Conservation (phyloP, 805 yeast species). For the Kuraishia cidri region DNA sequence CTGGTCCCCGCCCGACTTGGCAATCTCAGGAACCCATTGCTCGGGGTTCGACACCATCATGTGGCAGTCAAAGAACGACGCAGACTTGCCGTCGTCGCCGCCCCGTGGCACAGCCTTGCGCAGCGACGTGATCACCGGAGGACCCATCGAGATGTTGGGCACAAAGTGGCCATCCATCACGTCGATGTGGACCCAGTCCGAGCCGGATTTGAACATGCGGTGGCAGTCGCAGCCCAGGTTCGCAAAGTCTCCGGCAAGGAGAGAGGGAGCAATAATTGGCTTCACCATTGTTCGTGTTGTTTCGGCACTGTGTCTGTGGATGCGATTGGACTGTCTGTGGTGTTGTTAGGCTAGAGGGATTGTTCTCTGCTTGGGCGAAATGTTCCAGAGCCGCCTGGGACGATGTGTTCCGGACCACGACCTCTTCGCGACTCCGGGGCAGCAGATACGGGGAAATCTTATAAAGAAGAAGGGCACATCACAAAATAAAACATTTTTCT, state of each 20-base stretch:
- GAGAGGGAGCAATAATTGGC: constrained; percentile 89
- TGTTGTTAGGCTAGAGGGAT: no score
- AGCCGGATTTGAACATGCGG: constrained; percentile 66
- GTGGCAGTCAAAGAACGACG: constrained; percentile 79
- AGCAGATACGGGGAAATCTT: no score
- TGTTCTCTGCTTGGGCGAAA: no score
- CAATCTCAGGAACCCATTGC: constrained; percentile 89
- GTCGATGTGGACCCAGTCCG: constrained; percentile 97
- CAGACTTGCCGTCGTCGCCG: constrained; percentile 31
- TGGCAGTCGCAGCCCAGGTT: constrained; percentile 84
- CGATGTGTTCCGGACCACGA: no score
- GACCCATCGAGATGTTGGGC: constrained; percentile 92
- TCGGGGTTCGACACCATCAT: constrained; percentile 96
- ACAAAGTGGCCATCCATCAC: constrained; percentile 99
- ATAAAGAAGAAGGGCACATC: no score
- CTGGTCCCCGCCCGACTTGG: constrained; percentile 90
- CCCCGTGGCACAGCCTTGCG: constrained; percentile 71
- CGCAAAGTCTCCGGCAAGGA: constrained; percentile 88
- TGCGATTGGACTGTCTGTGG: no score
- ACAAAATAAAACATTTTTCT: no score
- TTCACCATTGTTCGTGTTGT: constrained; percentile 43
- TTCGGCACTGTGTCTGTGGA: no score
- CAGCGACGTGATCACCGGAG: constrained; percentile 75
- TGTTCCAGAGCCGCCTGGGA: no score
- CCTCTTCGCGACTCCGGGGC: no score